Evolutionary conservation across 2,329 filamentous ascomycete species (phyloP).

Genomic region (Ciborinia camelliae): DNA sequence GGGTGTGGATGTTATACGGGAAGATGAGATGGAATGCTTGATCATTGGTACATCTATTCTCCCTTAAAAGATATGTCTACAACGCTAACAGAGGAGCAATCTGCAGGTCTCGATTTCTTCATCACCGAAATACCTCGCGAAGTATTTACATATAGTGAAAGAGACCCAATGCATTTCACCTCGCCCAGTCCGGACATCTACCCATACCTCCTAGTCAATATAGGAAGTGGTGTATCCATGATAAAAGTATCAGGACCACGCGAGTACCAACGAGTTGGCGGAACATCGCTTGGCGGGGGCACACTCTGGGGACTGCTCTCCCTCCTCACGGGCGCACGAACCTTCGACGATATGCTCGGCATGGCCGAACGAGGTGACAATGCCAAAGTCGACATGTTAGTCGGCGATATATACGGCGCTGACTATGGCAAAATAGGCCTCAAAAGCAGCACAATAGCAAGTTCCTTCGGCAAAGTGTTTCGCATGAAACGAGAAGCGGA

Average conservation of each 20-base stretch:
- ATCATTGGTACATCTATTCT: conserved; percentile 67
- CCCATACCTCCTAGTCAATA: conserved; percentile 96
- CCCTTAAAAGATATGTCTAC: neutral
- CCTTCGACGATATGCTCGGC: conserved; percentile 96
- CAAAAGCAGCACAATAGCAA: conserved; percentile 93
- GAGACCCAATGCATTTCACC: conserved; percentile 85
- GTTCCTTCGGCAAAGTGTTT: conserved; percentile 95
- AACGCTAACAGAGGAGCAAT: neutral
- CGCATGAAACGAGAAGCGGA: conserved; percentile 86
- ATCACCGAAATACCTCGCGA: conserved; percentile 96
- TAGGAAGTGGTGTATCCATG: conserved; percentile 94
- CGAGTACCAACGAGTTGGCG: conserved; percentile 85
- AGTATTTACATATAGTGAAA: conserved; percentile 94
- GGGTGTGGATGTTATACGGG: conserved; percentile 81
- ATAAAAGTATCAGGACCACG: conserved; percentile 91
- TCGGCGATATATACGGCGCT: conserved; percentile 95
- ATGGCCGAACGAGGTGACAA: conserved; percentile 92
- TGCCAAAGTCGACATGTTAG: conserved; percentile 88
- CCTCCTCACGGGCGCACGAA: conserved; percentile 84
- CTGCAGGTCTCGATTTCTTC: conserved; percentile 88
- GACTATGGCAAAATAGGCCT: conserved; percentile 96
- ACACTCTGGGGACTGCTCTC: conserved; percentile 95
- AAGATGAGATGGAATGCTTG: conserved; percentile 98
- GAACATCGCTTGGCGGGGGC: conserved; percentile 92
- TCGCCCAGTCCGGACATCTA: conserved; percentile 79